Percentiles rank a stretch among this genome's conserved stretches.
These are phyloP conservation scores for Postia placenta DNA, from an alignment of 768 basidiomycete species.

Conservation along the genomic window DNA sequence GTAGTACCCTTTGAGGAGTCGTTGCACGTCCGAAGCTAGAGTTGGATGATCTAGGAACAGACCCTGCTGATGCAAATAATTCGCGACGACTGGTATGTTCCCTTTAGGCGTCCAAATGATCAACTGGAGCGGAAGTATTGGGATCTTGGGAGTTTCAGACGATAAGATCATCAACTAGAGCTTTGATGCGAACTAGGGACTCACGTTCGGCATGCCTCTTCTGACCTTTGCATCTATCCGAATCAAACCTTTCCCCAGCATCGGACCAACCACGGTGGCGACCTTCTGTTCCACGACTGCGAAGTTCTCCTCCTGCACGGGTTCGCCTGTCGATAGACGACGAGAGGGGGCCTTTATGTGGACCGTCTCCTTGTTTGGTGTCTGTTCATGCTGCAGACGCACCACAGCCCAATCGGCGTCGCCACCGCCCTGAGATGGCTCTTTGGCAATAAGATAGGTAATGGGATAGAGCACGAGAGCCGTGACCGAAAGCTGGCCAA, in stretches of 20 bases:
- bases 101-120: constrained; percentile 93
- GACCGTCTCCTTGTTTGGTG: constrained; percentile 66
- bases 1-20: constrained; percentile 57
- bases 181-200: constrained; percentile 19
- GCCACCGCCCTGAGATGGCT: constrained; percentile 24
- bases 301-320: constrained; percentile 58
- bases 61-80: constrained; percentile 60
- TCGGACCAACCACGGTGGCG: constrained; percentile 70
- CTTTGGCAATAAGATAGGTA: constrained; percentile 47
- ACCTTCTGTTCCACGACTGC: constrained; percentile 85
- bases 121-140: constrained; percentile 78
- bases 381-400: constrained; percentile 65
- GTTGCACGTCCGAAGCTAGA: constrained; percentile 55
- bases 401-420: constrained; percentile 67
- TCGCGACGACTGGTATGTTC: constrained; percentile 79
- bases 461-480: constrained; percentile 84
- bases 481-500: constrained; percentile 77
- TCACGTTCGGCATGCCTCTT: constrained; percentile 57
- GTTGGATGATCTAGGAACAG: constrained; percentile 80
- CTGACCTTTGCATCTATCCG: constrained; percentile 73
- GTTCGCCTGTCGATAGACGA: constrained; percentile 47
- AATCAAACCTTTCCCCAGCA: constrained; percentile 81
- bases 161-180: constrained; percentile 10
- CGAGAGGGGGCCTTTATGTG: constrained; percentile 64
- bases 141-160: constrained; percentile 45